Conservation (phyloP, 1,284 basidiomycete species). For the Puccinia triticina region DNA sequence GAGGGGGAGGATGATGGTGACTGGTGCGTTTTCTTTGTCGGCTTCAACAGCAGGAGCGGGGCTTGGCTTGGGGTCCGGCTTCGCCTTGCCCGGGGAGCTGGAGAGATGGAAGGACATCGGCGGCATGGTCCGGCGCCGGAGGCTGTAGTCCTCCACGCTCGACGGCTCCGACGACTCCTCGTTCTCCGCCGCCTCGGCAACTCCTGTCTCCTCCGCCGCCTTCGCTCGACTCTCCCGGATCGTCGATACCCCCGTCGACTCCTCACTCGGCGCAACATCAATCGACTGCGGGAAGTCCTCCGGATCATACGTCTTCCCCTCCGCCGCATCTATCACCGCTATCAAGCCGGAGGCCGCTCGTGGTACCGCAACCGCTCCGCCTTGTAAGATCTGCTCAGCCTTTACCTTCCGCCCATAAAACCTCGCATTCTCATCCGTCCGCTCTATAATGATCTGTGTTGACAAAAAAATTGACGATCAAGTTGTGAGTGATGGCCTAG, state of each 20-base stretch:
- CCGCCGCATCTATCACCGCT: conserved; percentile 35
- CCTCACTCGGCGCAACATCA: conserved; percentile 43
- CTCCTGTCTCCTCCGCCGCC: not conserved
- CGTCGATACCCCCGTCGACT: conserved; percentile 32
- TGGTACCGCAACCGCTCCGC: conserved; percentile 41
- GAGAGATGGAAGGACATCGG: conserved; percentile 26
- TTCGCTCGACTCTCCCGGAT: conserved; percentile 30
- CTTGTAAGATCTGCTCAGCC: conserved; percentile 40
- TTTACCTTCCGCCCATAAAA: conserved; percentile 44
- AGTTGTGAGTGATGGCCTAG: not conserved
- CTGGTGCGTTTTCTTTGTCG: not conserved
- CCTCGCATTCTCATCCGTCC: conserved; percentile 42
- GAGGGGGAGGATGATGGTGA: not conserved
- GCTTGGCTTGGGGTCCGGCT: not conserved
- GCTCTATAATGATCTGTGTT: conserved; percentile 6
- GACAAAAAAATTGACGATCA: not conserved
- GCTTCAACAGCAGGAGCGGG: not conserved
- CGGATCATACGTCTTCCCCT: conserved; percentile 30
- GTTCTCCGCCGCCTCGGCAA: not conserved
- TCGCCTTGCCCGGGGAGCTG: not conserved
- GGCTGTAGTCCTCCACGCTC: not conserved
- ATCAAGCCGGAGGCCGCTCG: conserved; percentile 37
- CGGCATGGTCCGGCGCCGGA: conserved; percentile 35
- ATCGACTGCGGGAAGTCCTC: conserved; percentile 40
- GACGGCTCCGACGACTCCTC: not conserved